A percentile compares a stretch with the other conserved stretches of the same genome.
Conservation (phyloP, 148 eudicot genomes). For the Amaranthus cruentus region DNA sequence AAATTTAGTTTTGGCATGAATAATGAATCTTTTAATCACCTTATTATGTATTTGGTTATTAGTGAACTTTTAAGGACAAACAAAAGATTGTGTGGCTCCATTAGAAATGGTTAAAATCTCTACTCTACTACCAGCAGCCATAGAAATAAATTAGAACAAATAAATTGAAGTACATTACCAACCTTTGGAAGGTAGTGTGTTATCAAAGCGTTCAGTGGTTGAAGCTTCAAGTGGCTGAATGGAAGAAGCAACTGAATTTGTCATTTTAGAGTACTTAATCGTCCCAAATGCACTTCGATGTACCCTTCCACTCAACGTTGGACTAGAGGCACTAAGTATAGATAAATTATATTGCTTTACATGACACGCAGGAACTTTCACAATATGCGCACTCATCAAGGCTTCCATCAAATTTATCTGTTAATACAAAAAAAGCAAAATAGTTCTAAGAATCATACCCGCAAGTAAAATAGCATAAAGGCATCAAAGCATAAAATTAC, state of each 20-base stretch:
- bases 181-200: slow-evolving; percentile 83
- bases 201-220: slow-evolving; percentile 41
- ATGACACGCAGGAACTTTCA: slow-evolving; percentile 26
- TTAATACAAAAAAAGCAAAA: neutral
- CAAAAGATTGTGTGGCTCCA: no score
- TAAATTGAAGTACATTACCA: slow-evolving; percentile 17
- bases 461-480: neutral
- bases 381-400: slow-evolving; percentile 42
- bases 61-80: no score
- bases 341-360: slow-evolving; percentile 23
- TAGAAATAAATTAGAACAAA: neutral
- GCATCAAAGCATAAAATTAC: neutral
- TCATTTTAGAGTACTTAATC: slow-evolving; percentile 35
- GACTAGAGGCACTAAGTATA: slow-evolving; percentile 24
- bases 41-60: no score
- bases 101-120: neutral
- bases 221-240: slow-evolving; percentile 50
- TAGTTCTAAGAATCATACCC: neutral
- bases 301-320: slow-evolving; percentile 26
- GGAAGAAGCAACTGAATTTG: slow-evolving; percentile 45
- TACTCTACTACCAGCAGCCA: neutral
- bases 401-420: slow-evolving; percentile 60
- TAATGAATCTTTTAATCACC: no score
- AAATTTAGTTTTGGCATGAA: no score
- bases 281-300: slow-evolving; percentile 29